Evolutionary conservation across 2,329 filamentous ascomycete species (phyloP).

Genomic region (Neonectria punicea): DNA sequence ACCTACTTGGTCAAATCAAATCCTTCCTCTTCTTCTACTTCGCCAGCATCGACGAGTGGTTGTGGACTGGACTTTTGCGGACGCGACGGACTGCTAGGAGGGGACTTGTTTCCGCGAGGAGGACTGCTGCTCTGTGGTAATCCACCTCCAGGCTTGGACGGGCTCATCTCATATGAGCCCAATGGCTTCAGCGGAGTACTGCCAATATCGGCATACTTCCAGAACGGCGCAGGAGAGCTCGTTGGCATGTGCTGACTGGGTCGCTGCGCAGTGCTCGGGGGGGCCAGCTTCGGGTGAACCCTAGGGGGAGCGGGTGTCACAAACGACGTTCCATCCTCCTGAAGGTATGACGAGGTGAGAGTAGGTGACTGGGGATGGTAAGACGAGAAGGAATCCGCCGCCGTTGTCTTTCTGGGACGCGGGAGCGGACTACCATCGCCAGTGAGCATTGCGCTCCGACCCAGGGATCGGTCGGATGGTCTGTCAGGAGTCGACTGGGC

Average conservation of each 20-base stretch:
- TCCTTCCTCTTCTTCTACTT: slow-evolving; percentile 60
- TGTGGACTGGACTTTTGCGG: slow-evolving; percentile 48
- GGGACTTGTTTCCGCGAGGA: slow-evolving; percentile 60
- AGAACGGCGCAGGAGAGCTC: slow-evolving; percentile 86
- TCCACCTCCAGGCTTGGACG: slow-evolving; percentile 59
- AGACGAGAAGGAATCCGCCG: slow-evolving; percentile 57
- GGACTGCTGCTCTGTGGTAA: slow-evolving; percentile 69
- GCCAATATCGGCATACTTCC: slow-evolving; percentile 83
- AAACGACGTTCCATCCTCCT: slow-evolving; percentile 69
- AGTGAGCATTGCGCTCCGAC: slow-evolving; percentile 53
- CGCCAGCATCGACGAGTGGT: slow-evolving; percentile 45
- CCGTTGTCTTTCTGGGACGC: slow-evolving; percentile 61
- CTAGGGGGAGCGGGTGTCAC: slow-evolving; percentile 79
- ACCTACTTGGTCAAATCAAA: slow-evolving; percentile 69
- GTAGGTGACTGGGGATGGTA: slow-evolving; percentile 68
- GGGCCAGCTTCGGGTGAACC: slow-evolving; percentile 78
- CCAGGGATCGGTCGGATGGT: slow-evolving; percentile 51
- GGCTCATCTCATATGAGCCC: slow-evolving; percentile 65
- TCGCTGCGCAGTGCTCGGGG: slow-evolving; percentile 82
- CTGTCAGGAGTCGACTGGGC: slow-evolving; percentile 70
- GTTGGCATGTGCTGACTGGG: slow-evolving; percentile 89
- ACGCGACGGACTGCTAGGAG: slow-evolving; percentile 62
- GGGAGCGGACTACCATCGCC: slow-evolving; percentile 72
- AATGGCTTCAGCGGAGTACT: slow-evolving; percentile 73
- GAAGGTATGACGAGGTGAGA: slow-evolving; percentile 70